phyloP scores from a whole-genome alignment of 1,284 basidiomycete genomes.

The Puccinia triticina region DNA sequence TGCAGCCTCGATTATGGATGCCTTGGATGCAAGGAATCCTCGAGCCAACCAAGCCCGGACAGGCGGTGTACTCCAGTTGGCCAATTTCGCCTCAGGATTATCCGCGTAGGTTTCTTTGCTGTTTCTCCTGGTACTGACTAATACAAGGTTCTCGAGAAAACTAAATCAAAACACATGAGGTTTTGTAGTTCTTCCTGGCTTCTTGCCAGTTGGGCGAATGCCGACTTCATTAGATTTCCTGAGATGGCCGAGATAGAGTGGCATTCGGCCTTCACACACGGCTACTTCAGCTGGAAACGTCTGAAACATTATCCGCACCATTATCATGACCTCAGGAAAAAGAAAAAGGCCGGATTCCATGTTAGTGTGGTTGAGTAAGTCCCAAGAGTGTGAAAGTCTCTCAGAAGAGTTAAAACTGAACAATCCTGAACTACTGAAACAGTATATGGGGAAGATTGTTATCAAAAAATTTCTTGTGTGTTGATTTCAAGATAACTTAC shows the following conservation, averaged over 20 bases:
- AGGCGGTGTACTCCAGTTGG: conserved; percentile 33
- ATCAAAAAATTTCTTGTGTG: conserved; percentile 14
- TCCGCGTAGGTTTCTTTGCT: conserved; percentile 16
- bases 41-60: conserved; percentile 18
- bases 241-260: conserved; percentile 5
- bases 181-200: conserved; percentile 29
- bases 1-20: conserved; percentile 27
- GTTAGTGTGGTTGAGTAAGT: conserved; percentile 40
- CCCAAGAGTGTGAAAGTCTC: background rate
- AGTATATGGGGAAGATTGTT: conserved; percentile 41
- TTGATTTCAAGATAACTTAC: background rate
- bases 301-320: conserved; percentile 13
- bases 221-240: conserved; percentile 22
- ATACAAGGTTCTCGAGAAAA: background rate
- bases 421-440: background rate
- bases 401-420: background rate
- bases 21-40: conserved; percentile 31
- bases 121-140: background rate
- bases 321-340: conserved; percentile 4
- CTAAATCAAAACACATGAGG: background rate
- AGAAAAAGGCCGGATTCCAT: conserved; percentile 37
- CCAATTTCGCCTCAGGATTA: conserved; percentile 33
- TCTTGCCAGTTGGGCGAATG: conserved; percentile 26
- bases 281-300: conserved; percentile 27
- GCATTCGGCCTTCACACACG: background rate